Conservation (phyloP, 495 filamentous ascomycete species). For the Xylaria nigripes region DNA sequence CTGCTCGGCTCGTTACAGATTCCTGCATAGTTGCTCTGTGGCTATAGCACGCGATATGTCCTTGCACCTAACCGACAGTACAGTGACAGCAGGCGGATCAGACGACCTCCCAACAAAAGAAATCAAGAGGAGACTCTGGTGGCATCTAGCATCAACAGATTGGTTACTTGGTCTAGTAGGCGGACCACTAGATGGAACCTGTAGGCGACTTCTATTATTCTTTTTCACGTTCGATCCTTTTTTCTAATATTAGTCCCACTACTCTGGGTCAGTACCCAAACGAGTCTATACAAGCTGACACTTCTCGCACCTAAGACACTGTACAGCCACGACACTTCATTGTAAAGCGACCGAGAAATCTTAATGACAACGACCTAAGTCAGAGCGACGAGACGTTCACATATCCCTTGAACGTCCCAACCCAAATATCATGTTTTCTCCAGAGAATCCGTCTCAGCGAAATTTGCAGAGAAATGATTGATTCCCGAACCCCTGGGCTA, state of each 20-base stretch:
- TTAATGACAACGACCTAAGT: constrained; percentile 37
- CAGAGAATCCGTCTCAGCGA: constrained; percentile 40
- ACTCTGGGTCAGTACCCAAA: too few species aligned
- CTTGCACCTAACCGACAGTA: constrained; percentile 36
- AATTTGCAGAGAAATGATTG: constrained; percentile 35
- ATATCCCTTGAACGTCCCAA: constrained; percentile 31
- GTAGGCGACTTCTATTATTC: constrained; percentile 13
- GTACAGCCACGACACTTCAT: constrained; percentile 36
- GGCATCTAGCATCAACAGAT: constrained; percentile 40
- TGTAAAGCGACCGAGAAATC: constrained; percentile 37
- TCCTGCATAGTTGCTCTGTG: constrained; percentile 25
- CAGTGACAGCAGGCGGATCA: constrained; percentile 15
- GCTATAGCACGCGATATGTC: constrained; percentile 32
- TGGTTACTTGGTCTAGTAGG: constrained; percentile 35
- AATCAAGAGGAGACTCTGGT: constrained; percentile 42
- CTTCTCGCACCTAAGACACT: not conserved
- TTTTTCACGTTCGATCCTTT: not conserved
- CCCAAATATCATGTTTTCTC: constrained; percentile 39
- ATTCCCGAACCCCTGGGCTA: constrained; percentile 17
- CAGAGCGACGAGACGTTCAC: constrained; percentile 23
- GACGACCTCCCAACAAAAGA: constrained; percentile 28
- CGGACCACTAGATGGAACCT: constrained; percentile 33
- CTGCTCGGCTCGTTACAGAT: constrained; percentile 28
- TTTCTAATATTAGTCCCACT: too few species aligned
- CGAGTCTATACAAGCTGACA: not conserved